Evolutionary conservation across 2,329 filamentous ascomycete genomes (phyloP).

Genomic region (Trichoderma afroharzianum): DNA sequence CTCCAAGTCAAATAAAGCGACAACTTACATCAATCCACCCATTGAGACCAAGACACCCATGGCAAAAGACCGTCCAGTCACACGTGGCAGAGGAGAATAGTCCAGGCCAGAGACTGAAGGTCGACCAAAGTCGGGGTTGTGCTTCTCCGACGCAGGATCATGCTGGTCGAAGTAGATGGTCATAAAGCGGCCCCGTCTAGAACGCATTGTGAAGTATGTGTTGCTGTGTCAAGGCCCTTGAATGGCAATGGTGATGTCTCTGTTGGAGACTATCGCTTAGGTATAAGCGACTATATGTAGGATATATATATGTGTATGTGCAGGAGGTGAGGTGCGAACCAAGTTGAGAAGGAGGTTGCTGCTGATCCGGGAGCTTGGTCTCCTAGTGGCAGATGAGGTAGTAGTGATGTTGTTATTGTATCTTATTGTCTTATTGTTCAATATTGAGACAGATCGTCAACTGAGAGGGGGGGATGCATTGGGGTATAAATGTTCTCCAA

Average conservation of each 20-base stretch:
- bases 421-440: background rate
- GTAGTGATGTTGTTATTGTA: background rate
- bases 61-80: constrained; percentile 36
- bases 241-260: background rate
- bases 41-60: constrained; percentile 43
- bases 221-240: background rate
- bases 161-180: constrained; percentile 42
- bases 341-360: background rate
- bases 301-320: background rate
- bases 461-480: background rate
- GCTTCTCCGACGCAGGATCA: constrained; percentile 39
- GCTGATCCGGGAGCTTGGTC: background rate
- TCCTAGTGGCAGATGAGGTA: background rate
- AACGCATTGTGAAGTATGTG: background rate
- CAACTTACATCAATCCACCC: constrained; percentile 42
- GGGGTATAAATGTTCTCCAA: constrained; percentile 13
- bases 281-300: background rate
- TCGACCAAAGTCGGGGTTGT: constrained; percentile 27
- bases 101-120: constrained; percentile 38
- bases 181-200: constrained; percentile 23
- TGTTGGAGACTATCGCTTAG: background rate
- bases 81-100: constrained; percentile 42
- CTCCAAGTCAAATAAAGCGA: background rate
- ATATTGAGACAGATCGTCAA: background rate
- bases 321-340: background rate